Conservation (phyloP, 148 eudicot genomes). For the Beta vulgaris region DNA sequence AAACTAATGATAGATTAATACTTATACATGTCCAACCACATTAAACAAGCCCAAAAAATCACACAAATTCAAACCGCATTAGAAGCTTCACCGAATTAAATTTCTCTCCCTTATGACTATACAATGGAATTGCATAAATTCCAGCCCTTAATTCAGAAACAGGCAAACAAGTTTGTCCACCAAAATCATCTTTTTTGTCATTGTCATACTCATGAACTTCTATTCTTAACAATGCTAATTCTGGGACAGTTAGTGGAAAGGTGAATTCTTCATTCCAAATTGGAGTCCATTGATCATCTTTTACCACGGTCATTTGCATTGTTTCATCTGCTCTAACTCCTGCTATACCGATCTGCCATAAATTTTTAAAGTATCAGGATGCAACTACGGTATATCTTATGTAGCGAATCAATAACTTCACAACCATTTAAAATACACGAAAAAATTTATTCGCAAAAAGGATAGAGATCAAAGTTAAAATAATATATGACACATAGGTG, state of each 20-base stretch:
- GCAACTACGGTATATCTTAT: not conserved
- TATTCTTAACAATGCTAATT: constrained; percentile 55
- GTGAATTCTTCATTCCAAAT: constrained; percentile 59
- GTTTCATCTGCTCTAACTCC: constrained; percentile 49
- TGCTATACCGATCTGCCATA: constrained; percentile 32
- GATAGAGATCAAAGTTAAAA: too few relatives aligned
- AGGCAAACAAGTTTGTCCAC: constrained; percentile 65
- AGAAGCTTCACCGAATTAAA: constrained; percentile 53
- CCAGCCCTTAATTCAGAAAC: constrained; percentile 49
- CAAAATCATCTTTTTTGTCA: constrained; percentile 48
- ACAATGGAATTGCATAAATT: constrained; percentile 50
- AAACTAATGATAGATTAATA: too few relatives aligned
- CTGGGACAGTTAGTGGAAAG: constrained; percentile 53
- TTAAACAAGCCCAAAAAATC: not conserved
- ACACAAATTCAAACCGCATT: constrained; percentile 37
- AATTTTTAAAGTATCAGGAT: not conserved
- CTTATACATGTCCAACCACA: too few relatives aligned
- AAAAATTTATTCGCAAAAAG: too few relatives aligned
- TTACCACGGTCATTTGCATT: constrained; percentile 39
- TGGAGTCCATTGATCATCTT: constrained; percentile 62
- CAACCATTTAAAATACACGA: too few relatives aligned
- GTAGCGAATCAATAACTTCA: constrained; percentile 22
- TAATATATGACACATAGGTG: too few relatives aligned
- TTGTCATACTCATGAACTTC: constrained; percentile 54
- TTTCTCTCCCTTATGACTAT: constrained; percentile 36